Evolutionary conservation across 805 yeast species (phyloP).

Genomic region (Pichia sporocuriosa): DNA sequence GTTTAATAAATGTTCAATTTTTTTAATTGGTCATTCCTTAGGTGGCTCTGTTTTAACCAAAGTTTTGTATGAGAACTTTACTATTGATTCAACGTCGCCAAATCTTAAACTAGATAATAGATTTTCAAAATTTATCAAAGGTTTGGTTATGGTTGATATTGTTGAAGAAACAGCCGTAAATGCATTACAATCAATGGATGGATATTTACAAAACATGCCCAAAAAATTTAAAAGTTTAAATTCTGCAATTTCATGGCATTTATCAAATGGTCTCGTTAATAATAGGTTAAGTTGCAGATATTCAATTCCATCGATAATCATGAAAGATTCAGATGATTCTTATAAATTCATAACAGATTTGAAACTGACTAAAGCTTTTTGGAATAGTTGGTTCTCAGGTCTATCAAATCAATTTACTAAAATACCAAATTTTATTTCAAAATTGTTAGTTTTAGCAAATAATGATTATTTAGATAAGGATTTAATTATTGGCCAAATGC

Average conservation of each 20-base stretch:
- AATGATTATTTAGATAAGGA: slow-evolving; percentile 82
- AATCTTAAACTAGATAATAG: slow-evolving; percentile 1
- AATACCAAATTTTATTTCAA: slow-evolving; percentile 40
- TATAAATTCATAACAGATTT: slow-evolving; percentile 62
- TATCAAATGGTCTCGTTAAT: slow-evolving; percentile 46
- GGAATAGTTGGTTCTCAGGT: slow-evolving; percentile 79
- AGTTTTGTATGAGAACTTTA: slow-evolving; percentile 29
- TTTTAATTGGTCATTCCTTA: slow-evolving; percentile 81
- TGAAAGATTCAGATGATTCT: slow-evolving; percentile 11
- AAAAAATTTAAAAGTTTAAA: slow-evolving; percentile 41
- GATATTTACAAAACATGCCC: slow-evolving; percentile 65
- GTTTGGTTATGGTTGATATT: slow-evolving; percentile 78
- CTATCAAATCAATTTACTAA: slow-evolving; percentile 47
- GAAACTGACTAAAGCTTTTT: slow-evolving; percentile 50
- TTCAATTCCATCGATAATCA: slow-evolving; percentile 70
- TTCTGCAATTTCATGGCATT: slow-evolving; percentile 78
- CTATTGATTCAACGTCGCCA: neutral
- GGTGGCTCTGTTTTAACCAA: slow-evolving; percentile 83
- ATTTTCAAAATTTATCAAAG: slow-evolving; percentile 38
- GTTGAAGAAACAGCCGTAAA: slow-evolving; percentile 88
- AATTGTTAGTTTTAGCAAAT: slow-evolving; percentile 76
- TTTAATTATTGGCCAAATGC: slow-evolving; percentile 95
- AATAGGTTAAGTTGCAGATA: slow-evolving; percentile 57
- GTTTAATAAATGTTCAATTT: slow-evolving; percentile 33
- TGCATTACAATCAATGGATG: slow-evolving; percentile 60